Conservation (phyloP, 2,329 filamentous ascomycete genomes). For the Alternaria alternata region DNA sequence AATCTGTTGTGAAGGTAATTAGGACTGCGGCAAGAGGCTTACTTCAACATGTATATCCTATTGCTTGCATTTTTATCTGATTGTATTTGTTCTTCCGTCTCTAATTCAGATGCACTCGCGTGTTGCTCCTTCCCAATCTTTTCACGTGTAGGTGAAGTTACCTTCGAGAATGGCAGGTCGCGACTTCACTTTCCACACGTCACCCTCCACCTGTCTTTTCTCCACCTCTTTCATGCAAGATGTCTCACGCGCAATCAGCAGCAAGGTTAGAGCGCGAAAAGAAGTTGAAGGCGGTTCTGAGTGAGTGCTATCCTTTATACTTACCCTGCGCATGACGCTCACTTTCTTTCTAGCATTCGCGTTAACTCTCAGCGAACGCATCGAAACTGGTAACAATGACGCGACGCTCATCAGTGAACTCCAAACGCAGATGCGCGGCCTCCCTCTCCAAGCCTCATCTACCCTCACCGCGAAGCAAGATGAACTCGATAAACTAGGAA, state of each 20-base stretch:
- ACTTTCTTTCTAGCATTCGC: conserved; percentile 44
- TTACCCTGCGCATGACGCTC: conserved; percentile 7
- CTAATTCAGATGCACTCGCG: neutral
- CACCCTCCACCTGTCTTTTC: too few species aligned
- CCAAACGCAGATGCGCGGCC: conserved; percentile 53
- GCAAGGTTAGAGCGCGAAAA: conserved; percentile 47
- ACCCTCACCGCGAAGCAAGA: conserved; percentile 48
- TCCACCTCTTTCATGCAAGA: conserved; percentile 8
- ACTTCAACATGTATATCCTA: neutral
- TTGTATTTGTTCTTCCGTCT: neutral
- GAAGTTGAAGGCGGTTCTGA: conserved; percentile 43
- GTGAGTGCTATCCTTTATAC: conserved; percentile 26
- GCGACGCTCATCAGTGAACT: conserved; percentile 45
- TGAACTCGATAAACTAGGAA: conserved; percentile 65
- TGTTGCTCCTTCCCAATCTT: conserved; percentile 6
- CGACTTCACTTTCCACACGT: neutral
- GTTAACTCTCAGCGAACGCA: conserved; percentile 33
- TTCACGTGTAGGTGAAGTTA: neutral
- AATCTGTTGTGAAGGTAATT: neutral
- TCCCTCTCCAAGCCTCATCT: conserved; percentile 39
- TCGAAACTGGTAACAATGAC: conserved; percentile 26
- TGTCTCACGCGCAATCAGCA: conserved; percentile 34
- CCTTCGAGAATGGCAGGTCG: conserved; percentile 4
- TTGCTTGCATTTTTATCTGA: neutral
- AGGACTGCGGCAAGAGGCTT: neutral